Evolutionary conservation across 106 monocot genomes (phyloP).

Genomic region (Dendrobium officinale): DNA sequence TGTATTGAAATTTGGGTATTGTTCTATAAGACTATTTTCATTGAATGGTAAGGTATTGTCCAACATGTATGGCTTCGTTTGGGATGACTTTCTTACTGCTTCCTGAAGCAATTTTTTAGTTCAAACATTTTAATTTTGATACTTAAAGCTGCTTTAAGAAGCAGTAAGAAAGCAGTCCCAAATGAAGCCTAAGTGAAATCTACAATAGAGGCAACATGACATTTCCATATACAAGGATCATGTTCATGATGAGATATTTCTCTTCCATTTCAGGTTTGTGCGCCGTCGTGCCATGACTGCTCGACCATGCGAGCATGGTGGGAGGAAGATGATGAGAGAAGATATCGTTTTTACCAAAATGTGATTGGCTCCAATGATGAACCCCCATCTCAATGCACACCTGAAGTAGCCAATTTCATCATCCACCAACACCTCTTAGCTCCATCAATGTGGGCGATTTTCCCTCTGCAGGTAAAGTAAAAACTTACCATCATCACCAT

Average conservation of each 20-base stretch:
- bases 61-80: neutral
- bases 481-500: neutral
- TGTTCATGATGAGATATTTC: neutral
- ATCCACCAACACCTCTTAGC: slow-evolving; percentile 75
- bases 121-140: too few species aligned
- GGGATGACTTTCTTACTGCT: too few species aligned
- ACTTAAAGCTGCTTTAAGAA: too few species aligned
- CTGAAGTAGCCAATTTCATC: slow-evolving; percentile 67
- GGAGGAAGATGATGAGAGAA: slow-evolving; percentile 91
- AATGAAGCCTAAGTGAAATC: too few species aligned
- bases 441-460: slow-evolving; percentile 95
- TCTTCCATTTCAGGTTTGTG: slow-evolving; percentile 58
- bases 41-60: neutral
- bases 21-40: too few species aligned
- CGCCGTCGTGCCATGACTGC: slow-evolving; percentile 97
- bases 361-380: slow-evolving; percentile 54
- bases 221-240: neutral
- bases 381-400: slow-evolving; percentile 58
- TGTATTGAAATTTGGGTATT: too few species aligned
- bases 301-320: slow-evolving; percentile 93
- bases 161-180: too few species aligned
- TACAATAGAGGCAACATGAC: too few species aligned
- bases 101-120: too few species aligned
- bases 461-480: slow-evolving; percentile 72
- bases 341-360: slow-evolving; percentile 47